Evolutionary conservation across 371 early-diverging fungal species (phyloP).

Genomic region (Coemansia linderi): DNA sequence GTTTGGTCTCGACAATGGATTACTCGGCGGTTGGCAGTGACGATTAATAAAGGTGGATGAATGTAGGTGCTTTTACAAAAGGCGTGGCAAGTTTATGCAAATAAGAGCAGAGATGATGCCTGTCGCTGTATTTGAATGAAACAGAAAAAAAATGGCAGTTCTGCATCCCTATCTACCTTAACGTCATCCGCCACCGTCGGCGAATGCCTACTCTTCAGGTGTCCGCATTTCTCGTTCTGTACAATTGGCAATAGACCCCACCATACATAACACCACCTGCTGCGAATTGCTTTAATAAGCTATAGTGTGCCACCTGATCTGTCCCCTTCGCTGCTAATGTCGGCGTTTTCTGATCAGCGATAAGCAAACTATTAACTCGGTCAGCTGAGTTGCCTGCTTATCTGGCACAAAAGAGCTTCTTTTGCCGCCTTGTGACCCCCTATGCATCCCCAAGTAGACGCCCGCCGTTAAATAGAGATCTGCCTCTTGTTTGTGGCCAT

Average conservation of each 20-base stretch:
- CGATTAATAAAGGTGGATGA: not conserved
- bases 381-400: not conserved
- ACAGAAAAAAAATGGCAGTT: not conserved
- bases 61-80: not conserved
- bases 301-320: not conserved
- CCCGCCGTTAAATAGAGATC: not conserved
- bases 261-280: slow-evolving; percentile 7
- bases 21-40: not conserved
- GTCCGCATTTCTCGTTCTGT: not conserved
- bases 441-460: not conserved
- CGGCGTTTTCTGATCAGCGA: not conserved
- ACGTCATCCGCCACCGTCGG: not conserved
- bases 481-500: not conserved
- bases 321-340: not conserved
- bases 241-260: slow-evolving; percentile 6
- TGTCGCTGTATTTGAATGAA: not conserved
- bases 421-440: not conserved
- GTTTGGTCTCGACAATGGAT: too few relatives aligned
- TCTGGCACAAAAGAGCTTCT: not conserved
- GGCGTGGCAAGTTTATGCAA: not conserved
- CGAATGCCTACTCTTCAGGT: not conserved
- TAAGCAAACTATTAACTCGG: not conserved
- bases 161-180: not conserved
- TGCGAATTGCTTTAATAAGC: not conserved
- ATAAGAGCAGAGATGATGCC: not conserved